phyloP scores from a whole-genome alignment of 1,284 basidiomycete genomes.

The Ganoderma sinense region DNA sequence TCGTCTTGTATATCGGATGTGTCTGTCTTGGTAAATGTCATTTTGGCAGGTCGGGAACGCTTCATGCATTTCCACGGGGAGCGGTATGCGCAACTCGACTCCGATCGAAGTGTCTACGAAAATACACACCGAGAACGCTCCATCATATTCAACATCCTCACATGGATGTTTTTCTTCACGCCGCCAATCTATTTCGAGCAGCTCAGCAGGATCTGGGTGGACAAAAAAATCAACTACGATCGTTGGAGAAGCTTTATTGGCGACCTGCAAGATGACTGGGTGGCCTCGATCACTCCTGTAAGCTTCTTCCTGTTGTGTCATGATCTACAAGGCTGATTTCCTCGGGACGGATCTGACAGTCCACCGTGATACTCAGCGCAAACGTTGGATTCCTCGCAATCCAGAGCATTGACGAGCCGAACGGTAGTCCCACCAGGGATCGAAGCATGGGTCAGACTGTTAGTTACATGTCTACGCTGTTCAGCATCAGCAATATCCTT shows the following conservation, averaged over 20 bases:
- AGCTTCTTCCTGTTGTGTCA: slow-evolving; percentile 12
- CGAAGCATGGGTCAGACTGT: slow-evolving; percentile 35
- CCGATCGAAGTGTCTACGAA: slow-evolving; percentile 25
- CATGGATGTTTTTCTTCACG: slow-evolving; percentile 34
- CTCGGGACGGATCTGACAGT: slow-evolving; percentile 33
- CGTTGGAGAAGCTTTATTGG: slow-evolving; percentile 35
- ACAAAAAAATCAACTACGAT: slow-evolving; percentile 34
- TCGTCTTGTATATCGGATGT: no score
- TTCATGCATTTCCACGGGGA: slow-evolving; percentile 34
- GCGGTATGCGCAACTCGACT: slow-evolving; percentile 33
- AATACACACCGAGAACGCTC: slow-evolving; percentile 15
- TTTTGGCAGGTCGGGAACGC: slow-evolving; percentile 16
- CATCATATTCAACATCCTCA: slow-evolving; percentile 28
- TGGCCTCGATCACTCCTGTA: slow-evolving; percentile 38
- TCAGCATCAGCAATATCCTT: slow-evolving; percentile 38
- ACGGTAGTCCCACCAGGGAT: not conserved
- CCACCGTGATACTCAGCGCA: slow-evolving; percentile 49
- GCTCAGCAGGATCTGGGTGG: slow-evolving; percentile 36
- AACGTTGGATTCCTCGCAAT: slow-evolving; percentile 51
- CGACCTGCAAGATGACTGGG: slow-evolving; percentile 37
- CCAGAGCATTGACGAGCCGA: slow-evolving; percentile 37
- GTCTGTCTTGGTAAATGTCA: not conserved
- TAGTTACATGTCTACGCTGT: slow-evolving; percentile 37
- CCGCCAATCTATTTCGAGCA: slow-evolving; percentile 34
- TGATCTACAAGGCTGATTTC: no score